Base-by-base conservation (phyloP, 768 basidiomycete species). In the Lepiota subincarnata region DNA sequence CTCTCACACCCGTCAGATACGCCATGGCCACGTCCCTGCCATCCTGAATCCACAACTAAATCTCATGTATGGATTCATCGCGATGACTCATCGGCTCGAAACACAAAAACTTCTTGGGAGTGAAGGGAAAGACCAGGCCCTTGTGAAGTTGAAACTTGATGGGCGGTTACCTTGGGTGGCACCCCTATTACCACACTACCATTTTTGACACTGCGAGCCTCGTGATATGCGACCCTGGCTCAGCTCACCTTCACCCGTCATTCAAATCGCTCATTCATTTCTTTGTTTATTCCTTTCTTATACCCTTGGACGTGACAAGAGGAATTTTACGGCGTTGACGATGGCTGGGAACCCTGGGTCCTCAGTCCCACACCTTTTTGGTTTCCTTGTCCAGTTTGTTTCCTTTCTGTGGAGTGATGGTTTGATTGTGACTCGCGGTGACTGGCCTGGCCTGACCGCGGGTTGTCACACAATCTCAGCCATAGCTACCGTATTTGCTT, bases 1-100 rank as follows among this genome's bases (percentile, higher is more conserved):
- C 72, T 60, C 65, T 77, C 55, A 70, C 72, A 54, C 71, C 76
- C 58, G 68, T 70, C 63, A 62, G 66, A 56, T 64, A 67, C 45
- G 51, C 64, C 42, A 43, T 57, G 38, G 24, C 56, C n/a, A 52
- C 57, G n/a, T 58, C 57, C 12, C 45, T 57, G 55, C 45, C 57
- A 44, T 60, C 48, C 40, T 55, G 47, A 55, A 35, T 38, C 7
- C 24, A 34, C 50, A 34, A 5, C 37, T 24, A 36, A 37, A 37
- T 22, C 48, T 13, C 24, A 41, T 40, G 8, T 26, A 50, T 37
- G 16, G 28, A 12, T 26, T 22, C 34, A 16, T 35, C 50, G 14
- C 31, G 42, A 43, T 52, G 50, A 52, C 22, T 52, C 50, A 45
- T 42, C 42, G 20, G 18, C 42, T 52, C 41, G 50, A 52, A 52